Percentiles rank a stretch among this genome's conserved stretches.
These are phyloP conservation scores for Cladobotryum protrusum DNA, from an alignment of 2,329 filamentous ascomycete genomes.

Conservation along the genomic window DNA sequence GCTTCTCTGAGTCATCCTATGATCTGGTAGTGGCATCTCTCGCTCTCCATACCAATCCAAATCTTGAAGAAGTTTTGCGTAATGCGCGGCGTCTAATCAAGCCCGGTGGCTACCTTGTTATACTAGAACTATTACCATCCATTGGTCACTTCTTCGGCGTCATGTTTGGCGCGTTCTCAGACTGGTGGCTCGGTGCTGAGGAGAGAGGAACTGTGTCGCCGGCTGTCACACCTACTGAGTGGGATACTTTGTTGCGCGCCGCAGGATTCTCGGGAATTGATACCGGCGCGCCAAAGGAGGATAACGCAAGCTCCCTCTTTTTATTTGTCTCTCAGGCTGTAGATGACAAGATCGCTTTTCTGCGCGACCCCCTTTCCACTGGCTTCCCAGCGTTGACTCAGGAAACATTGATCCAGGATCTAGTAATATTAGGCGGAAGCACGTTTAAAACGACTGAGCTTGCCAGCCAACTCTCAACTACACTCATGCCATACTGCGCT, in stretches of 20 bases:
- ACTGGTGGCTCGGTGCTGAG: slow-evolving; percentile 23
- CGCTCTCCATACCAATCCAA: slow-evolving; percentile 12
- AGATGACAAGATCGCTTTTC: too few relatives aligned
- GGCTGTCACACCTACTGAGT: not conserved
- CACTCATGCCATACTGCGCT: too few relatives aligned
- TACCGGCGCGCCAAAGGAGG: too few relatives aligned
- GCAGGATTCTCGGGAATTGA: too few relatives aligned
- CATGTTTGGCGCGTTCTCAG: slow-evolving; percentile 20
- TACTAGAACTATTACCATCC: slow-evolving; percentile 32
- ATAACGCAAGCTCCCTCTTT: too few relatives aligned
- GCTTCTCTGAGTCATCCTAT: slow-evolving; percentile 22
- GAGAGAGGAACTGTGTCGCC: slow-evolving; percentile 17
- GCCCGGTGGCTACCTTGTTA: slow-evolving; percentile 39
- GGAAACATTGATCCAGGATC: too few relatives aligned
- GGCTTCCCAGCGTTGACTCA: too few relatives aligned
- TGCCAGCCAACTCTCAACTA: too few relatives aligned
- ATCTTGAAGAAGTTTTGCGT: slow-evolving; percentile 17
- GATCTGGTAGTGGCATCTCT: slow-evolving; percentile 30
- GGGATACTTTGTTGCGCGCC: not conserved
- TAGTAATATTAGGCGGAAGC: too few relatives aligned
- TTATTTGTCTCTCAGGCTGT: too few relatives aligned
- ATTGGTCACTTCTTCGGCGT: slow-evolving; percentile 13
- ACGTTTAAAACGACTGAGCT: too few relatives aligned
- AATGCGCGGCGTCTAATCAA: slow-evolving; percentile 33
- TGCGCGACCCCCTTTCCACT: too few relatives aligned